Percentiles rank a stretch among this genome's conserved stretches.
Evolutionary conservation across 768 basidiomycete species (phyloP).

Genomic region (Auriscalpium orientale): DNA sequence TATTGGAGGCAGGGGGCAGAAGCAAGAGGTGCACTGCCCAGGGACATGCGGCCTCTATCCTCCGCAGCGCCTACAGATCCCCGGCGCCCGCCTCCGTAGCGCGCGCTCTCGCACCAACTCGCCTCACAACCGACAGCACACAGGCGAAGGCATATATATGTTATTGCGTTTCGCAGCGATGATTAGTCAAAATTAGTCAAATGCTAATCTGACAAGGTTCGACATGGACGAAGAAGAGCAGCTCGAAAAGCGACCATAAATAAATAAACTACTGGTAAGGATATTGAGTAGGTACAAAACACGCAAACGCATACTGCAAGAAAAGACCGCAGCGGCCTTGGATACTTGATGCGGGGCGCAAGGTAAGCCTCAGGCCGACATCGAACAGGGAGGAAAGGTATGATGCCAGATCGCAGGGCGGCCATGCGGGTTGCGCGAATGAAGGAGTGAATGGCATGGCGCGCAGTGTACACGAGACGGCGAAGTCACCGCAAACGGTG

Average conservation of each 20-base stretch:
- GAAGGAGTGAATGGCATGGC: slow-evolving; percentile 1
- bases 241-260: neutral
- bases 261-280: slow-evolving; percentile 4
- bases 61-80: too few species aligned
- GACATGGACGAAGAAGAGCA: neutral
- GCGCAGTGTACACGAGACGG: neutral
- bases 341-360: neutral
- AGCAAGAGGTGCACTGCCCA: too few species aligned
- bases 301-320: slow-evolving; percentile 1
- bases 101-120: too few species aligned
- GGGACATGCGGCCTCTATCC: too few species aligned
- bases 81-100: too few species aligned
- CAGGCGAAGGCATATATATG: too few species aligned
- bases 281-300: slow-evolving; percentile 1
- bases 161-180: too few species aligned
- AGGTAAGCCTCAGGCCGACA: neutral
- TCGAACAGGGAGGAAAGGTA: neutral
- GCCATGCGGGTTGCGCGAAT: neutral
- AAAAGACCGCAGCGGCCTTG: slow-evolving; percentile 6
- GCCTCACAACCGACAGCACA: too few species aligned
- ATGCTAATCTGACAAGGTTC: neutral
- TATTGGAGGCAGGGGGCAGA: neutral
- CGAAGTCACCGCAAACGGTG: neutral
- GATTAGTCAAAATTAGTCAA: too few species aligned
- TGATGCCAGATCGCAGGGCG: slow-evolving; percentile 1